These are phyloP conservation scores for Dendrobium huoshanense DNA, from an alignment of 106 monocot genomes.

Conservation along the genomic window DNA sequence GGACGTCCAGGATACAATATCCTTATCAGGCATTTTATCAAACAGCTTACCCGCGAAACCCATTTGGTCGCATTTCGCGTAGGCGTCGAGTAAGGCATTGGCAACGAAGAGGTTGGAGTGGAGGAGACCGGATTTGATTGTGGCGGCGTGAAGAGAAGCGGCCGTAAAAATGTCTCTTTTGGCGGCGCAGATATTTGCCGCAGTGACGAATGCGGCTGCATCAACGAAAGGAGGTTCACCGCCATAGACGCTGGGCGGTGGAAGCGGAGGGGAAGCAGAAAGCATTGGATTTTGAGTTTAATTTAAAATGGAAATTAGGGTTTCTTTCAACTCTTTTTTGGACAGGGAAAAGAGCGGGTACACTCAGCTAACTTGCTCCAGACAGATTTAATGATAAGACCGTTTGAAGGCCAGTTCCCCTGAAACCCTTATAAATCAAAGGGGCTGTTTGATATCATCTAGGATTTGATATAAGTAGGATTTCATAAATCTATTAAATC, in stretches of 20 bases:
- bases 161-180: neutral
- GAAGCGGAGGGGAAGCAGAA: neutral
- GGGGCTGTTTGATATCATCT: too few species aligned
- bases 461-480: too few species aligned
- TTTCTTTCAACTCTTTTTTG: neutral
- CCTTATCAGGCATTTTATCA: slow-evolving; percentile 37
- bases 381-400: too few species aligned
- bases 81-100: slow-evolving; percentile 2
- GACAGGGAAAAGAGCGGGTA: too few species aligned
- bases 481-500: too few species aligned
- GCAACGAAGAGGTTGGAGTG: neutral
- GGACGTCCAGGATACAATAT: slow-evolving; percentile 40
- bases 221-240: neutral
- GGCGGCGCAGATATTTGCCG: neutral
- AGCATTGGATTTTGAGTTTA: neutral
- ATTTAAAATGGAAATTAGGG: neutral
- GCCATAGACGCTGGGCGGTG: neutral
- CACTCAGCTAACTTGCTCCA: too few species aligned
- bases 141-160: neutral
- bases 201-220: neutral
- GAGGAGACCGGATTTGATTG: slow-evolving; percentile 1
- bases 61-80: neutral
- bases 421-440: too few species aligned
- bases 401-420: too few species aligned
- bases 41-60: slow-evolving; percentile 10